Conservation (phyloP, 805 yeast genomes). For the Cyberlindnera mrakii region DNA sequence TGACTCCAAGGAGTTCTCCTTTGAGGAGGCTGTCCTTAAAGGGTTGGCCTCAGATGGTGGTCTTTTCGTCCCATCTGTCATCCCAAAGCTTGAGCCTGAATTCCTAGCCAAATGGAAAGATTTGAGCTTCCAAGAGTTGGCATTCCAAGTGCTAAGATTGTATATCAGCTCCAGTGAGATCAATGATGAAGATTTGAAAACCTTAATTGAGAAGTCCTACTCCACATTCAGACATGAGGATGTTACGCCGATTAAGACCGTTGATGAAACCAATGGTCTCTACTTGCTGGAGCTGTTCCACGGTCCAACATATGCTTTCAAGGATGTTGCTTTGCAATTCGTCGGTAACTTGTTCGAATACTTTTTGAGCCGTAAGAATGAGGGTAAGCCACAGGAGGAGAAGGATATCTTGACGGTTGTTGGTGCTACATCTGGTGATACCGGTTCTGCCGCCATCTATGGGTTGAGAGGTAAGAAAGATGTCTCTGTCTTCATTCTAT, state of each 20-base stretch:
- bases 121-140: slow-evolving; percentile 77
- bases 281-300: slow-evolving; percentile 91
- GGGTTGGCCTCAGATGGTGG: slow-evolving; percentile 98
- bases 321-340: slow-evolving; percentile 97
- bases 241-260: slow-evolving; percentile 77
- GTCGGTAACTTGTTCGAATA: slow-evolving; percentile 96
- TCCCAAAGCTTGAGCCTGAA: slow-evolving; percentile 57
- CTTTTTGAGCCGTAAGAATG: slow-evolving; percentile 74
- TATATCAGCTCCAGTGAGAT: slow-evolving; percentile 74
- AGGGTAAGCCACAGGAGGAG: slow-evolving; percentile 42
- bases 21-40: slow-evolving; percentile 77
- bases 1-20: slow-evolving; percentile 45
- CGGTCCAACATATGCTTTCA: slow-evolving; percentile 98
- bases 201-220: slow-evolving; percentile 65
- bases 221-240: slow-evolving; percentile 83
- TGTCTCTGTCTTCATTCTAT: slow-evolving; percentile 92
- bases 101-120: slow-evolving; percentile 65
- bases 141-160: slow-evolving; percentile 76
- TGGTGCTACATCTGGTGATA: slow-evolving; percentile 99
- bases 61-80: slow-evolving; percentile 76
- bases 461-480: slow-evolving; percentile 96
- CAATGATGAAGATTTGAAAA: slow-evolving; percentile 57
- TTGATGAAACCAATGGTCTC: slow-evolving; percentile 51
- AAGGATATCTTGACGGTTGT: slow-evolving; percentile 89
- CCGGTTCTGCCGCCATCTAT: slow-evolving; percentile 98